A percentile compares a stretch with the other conserved stretches of the same genome.
phyloP scores from a whole-genome alignment of 176 grass and related monocot species.

The Thinopyrum elongatum region DNA sequence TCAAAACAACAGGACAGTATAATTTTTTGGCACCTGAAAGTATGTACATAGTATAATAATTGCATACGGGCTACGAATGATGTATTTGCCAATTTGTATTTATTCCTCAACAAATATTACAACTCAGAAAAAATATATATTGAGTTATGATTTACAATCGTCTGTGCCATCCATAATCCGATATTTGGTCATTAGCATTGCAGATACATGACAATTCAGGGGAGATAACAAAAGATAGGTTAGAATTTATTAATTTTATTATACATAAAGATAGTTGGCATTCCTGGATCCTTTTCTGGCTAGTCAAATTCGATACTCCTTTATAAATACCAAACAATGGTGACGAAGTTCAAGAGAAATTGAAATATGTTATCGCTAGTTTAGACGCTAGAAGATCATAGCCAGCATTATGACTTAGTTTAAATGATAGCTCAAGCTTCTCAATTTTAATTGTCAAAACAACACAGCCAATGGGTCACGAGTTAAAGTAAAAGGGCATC shows the following conservation, averaged over 20 bases:
- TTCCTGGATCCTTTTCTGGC: background rate
- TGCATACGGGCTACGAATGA: background rate
- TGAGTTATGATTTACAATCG: background rate
- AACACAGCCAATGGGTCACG: background rate
- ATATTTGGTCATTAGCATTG: background rate
- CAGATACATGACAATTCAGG: background rate
- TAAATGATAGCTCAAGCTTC: background rate
- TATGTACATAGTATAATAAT: background rate
- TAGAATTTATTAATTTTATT: background rate
- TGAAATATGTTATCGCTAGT: background rate
- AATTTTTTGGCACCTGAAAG: background rate
- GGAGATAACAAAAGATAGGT: background rate
- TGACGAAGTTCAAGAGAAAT: background rate
- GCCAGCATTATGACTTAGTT: background rate
- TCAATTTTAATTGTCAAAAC: background rate
- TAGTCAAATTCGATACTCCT: background rate
- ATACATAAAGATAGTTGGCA: background rate
- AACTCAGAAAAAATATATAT: background rate
- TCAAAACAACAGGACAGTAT: background rate
- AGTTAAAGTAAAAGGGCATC: background rate
- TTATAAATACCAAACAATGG: background rate
- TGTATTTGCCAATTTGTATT: background rate
- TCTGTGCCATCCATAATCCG: background rate
- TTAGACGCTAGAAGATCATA: background rate
- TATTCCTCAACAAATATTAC: background rate